Evolutionary conservation across 2,329 filamentous ascomycete genomes (phyloP), one percentile per base, ranked within the genome.

Genomic region (Alternaria rosae): DNA sequence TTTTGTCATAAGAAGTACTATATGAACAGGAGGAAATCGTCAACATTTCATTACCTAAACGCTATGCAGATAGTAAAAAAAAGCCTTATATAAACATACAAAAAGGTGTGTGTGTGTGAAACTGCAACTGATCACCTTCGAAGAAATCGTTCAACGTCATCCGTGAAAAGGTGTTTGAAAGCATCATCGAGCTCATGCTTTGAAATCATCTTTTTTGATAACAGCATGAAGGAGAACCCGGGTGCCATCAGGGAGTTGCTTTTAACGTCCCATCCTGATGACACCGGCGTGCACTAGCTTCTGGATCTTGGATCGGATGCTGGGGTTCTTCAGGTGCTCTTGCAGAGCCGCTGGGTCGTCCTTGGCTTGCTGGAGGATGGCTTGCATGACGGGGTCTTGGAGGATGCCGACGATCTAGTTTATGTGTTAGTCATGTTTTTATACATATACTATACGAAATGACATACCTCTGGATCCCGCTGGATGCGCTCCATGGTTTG

Each of bases 381-480:
- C 91, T 83, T 99, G 93, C 94, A 99, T 98, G 77, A 99, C 90
- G 15, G 95, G 95, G 77, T 99, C 95, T 80, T 94, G 90, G 82
- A 98, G 92, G 76, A 97, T 94, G 66, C 85, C 82, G 87, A 96
- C 92, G 78, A 98, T 97, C 89, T 86, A 66, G 25, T 4, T 2
- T 13, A 30, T n/a, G 15, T 47, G 70, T 72, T 85, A 71, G 42
- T 28, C 55, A 38, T 15, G 10, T n/a, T 3, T 25, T 21, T 10
- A 26, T 23, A 25, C 47, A 4, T 15, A 17, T 0, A 6, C 4
- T n/a, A 5, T 28, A 28, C 15, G 11, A 55, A 13, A 50, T 10
- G 21, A 82, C 90, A 83, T 82, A 94, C 92, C 83, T 97, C 94
- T 7, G 94, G 94, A 73, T 98, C 94, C 70, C 89, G 89, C 84